Evolutionary conservation across 208 protist species (phyloP), one percentile per base, ranked within the genome.

Genomic region (Angomonas ambiguus): DNA sequence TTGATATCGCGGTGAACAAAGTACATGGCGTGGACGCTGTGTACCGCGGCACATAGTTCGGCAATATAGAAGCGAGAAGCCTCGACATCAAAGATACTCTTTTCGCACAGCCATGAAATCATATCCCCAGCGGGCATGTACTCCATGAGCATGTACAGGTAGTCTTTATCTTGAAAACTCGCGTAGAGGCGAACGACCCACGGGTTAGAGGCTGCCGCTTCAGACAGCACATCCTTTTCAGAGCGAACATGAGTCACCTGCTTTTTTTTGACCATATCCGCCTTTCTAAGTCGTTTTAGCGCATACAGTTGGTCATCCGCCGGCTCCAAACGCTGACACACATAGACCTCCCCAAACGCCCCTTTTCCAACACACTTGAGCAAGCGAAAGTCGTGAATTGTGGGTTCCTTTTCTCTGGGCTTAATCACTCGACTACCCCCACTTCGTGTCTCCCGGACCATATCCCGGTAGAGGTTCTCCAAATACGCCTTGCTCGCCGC

Each of bases 1-100:
- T 99, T 99, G 76, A 99, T 96, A 77, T 99, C 97, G 49, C 96
- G 89, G 64, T 97, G 90, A 0, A 93, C 90, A 79, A 94, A 94
- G 45, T 81, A 77, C 90, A 96, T 96, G n/a, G 67, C 72, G 62
- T 97, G 94, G 41, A 97, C 87, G 63, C 87, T 94, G 2, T 87
- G 80, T 51, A 97, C 91, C 0, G 94, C 94, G 13, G 80, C 78
- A 45, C 87, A 94, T 31, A 97, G 74, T 78, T 97, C 94, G 0
- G 92, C 92, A 70, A 96, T 93, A 75, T 97, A 97, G 72, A 97
- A 97, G 27, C 88, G 82, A 10, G 92, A 90, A 60, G 77, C 87
- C 31, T 85, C 80, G 22, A 93, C 74, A 68, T 92, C 81, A 67
- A 97, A 97, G 49, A 91, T 80, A 18, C 82, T 84, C 65, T 95